Conservation (phyloP, 805 yeast genomes). For the Ogataea methanolica region DNA sequence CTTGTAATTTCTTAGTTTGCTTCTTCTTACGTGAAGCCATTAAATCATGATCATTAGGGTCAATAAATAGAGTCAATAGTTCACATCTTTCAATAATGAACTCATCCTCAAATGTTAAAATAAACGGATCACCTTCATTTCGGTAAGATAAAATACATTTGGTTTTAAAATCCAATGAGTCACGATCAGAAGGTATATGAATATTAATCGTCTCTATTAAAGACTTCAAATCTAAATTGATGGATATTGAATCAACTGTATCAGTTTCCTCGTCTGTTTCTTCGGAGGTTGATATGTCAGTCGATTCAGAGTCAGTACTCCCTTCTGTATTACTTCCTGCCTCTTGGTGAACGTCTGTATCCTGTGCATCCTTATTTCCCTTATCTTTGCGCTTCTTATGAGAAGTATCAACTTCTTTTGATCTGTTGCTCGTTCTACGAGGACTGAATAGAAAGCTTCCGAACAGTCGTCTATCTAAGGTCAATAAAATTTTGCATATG, state of each 20-base stretch:
- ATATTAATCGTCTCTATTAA: constrained; percentile 49
- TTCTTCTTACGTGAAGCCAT: neutral
- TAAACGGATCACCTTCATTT: constrained; percentile 49
- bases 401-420: constrained; percentile 7
- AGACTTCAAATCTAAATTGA: constrained; percentile 42
- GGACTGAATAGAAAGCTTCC: constrained; percentile 27
- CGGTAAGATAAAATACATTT: constrained; percentile 48
- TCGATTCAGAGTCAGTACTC: too few relatives aligned
- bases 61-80: constrained; percentile 39
- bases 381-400: constrained; percentile 6
- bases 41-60: constrained; percentile 7
- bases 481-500: constrained; percentile 34
- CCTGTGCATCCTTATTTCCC: constrained; percentile 2
- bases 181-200: constrained; percentile 25
- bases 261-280: constrained; percentile 7
- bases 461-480: constrained; percentile 34
- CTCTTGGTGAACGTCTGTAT: constrained; percentile 2
- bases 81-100: constrained; percentile 53
- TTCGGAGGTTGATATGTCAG: neutral
- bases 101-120: constrained; percentile 50
- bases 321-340: neutral
- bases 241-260: constrained; percentile 15
- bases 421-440: neutral
- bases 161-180: constrained; percentile 20
- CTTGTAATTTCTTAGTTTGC: neutral